These are phyloP conservation scores for Anisogramma anomala DNA, from an alignment of 2,329 filamentous ascomycete species.

Conservation along the genomic window DNA sequence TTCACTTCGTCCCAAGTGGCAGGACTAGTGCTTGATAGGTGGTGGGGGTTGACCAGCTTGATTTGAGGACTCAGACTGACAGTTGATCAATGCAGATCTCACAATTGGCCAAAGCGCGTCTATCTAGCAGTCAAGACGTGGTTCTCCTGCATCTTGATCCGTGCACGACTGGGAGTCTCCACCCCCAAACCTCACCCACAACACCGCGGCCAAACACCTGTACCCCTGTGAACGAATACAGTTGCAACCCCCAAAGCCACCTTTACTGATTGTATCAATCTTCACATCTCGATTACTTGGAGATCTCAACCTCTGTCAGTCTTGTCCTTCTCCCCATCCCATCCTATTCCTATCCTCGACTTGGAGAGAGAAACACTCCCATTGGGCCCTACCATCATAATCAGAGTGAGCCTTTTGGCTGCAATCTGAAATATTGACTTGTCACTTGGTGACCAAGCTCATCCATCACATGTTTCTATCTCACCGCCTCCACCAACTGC, in stretches of 20 bases:
- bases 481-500: conserved; percentile 2
- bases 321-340: background rate
- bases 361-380: background rate
- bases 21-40: no score
- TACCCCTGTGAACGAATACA: no score
- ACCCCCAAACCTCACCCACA: conserved; percentile 10
- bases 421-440: conserved; percentile 1
- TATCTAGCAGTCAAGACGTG: conserved; percentile 9
- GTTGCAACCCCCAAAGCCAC: background rate
- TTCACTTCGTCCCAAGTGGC: no score
- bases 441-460: conserved; percentile 3
- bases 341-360: no score
- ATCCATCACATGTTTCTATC: background rate
- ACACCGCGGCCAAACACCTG: no score
- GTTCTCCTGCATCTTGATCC: conserved; percentile 14
- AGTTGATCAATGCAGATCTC: conserved; percentile 9
- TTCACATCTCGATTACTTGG: background rate
- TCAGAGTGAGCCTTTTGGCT: background rate
- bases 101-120: conserved; percentile 12
- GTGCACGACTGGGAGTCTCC: conserved; percentile 12
- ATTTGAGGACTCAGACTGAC: no score
- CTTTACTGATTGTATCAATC: background rate
- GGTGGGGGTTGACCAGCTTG: no score
- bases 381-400: background rate
- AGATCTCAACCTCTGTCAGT: conserved; percentile 1